Base-by-base conservation (phyloP, 2,329 filamentous ascomycete species). In the Xylariaceae sp. region DNA sequence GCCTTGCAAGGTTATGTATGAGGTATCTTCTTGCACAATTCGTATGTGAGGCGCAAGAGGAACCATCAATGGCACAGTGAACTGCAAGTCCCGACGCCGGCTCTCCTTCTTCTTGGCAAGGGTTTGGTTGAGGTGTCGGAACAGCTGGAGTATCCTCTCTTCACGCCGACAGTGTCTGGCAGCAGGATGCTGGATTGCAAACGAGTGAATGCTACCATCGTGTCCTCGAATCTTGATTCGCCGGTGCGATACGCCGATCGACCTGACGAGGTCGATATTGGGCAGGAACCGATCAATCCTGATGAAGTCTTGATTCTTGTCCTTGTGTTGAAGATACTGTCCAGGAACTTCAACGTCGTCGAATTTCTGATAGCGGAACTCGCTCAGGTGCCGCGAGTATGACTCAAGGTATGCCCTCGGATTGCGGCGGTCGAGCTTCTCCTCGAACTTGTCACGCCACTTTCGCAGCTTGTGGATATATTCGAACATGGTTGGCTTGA, bases 301-400 rank as follows among this genome's bases (percentile, higher is more conserved):
- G 45, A 98, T 82, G 56, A 99, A 98, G 58, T 98, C 92, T 50
- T 94, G 88, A 58, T 98, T 98, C 74, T 96, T 98, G 52, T 99
- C 93, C 59, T 92, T 93, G 64, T 95, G 92, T 55, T 94, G 81
- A 43, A 95, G 67, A 58, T 99, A 99, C 57, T 99, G 92, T 1
- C 92, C 92, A 3, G 93, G 93, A 22, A 99, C 79, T 60, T 99
- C 92, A 10, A 99, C 90, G 51, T 98, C 93, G 53, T 99, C 92
- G 47, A 98, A 95, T 59, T 95, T 96, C 57, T 92, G 81, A 68
- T 94, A 98, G 24, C 87, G 76, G 70, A 98, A 98, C 55, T 96
- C 92, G 61, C 87, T 94, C 27, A 99, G 75, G 52, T 94, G 85
- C 30, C 87, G 84, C 29, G 88, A 94, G 56, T 85, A 94, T 18